A percentile compares a stretch with the other conserved stretches of the same genome.
phyloP scores from a whole-genome alignment of 1,139 yeast genomes.

The Insectozyma bohioensis region DNA sequence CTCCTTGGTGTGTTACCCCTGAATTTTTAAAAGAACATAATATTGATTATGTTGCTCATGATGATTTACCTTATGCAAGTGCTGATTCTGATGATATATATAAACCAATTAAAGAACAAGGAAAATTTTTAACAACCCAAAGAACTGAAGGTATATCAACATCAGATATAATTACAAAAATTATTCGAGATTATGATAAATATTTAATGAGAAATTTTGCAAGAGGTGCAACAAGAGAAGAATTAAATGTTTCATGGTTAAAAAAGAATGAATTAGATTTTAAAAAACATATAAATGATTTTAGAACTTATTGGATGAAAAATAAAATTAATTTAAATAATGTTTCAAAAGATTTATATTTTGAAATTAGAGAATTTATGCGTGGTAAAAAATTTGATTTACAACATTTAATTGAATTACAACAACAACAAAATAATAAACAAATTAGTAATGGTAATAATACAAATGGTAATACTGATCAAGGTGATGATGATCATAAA shows the following conservation, averaged over 20 bases:
- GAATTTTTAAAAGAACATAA: conserved; percentile 75
- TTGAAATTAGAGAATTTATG: conserved; percentile 77
- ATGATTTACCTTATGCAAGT: conserved; percentile 91
- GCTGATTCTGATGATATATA: conserved; percentile 88
- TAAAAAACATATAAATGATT: conserved; percentile 84
- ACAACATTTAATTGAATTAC: conserved; percentile 28
- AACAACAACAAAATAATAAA: conserved; percentile 7
- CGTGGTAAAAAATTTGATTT: conserved; percentile 50
- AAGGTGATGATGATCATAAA: conserved; percentile 13
- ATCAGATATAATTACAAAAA: conserved; percentile 91
- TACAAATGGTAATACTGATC: too few species aligned
- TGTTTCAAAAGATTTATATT: conserved; percentile 77
- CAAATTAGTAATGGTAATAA: conserved; percentile 8
- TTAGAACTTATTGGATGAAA: conserved; percentile 80
- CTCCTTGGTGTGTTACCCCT: conserved; percentile 94
- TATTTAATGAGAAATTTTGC: conserved; percentile 96
- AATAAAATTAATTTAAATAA: conserved; percentile 68
- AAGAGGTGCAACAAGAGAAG: conserved; percentile 95
- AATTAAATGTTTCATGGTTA: conserved; percentile 93
- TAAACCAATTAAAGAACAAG: conserved; percentile 84
- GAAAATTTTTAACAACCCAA: conserved; percentile 91
- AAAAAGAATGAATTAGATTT: conserved; percentile 94
- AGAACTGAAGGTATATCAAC: conserved; percentile 96
- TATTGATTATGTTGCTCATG: conserved; percentile 97
- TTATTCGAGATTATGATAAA: conserved; percentile 93